Evolutionary conservation across 768 basidiomycete genomes (phyloP).

Genomic region (Leucosporidium scottii): DNA sequence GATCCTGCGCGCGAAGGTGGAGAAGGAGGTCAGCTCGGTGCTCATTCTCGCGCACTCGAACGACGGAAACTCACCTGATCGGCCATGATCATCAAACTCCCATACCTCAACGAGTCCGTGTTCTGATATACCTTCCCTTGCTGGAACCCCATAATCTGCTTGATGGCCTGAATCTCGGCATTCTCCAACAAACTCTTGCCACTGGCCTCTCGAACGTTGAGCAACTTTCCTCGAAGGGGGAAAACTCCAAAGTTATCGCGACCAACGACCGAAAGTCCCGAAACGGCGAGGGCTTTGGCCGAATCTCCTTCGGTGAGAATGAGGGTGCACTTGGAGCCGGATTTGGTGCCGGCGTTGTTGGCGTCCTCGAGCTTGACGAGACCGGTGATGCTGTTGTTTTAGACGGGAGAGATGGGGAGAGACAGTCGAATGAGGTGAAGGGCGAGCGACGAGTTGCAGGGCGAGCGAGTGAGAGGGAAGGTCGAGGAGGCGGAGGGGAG

Average conservation of each 20-base stretch:
- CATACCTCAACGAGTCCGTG: constrained; percentile 69
- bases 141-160: constrained; percentile 94
- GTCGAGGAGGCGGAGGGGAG: neutral
- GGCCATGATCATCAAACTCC: constrained; percentile 97
- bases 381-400: constrained; percentile 62
- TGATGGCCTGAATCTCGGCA: constrained; percentile 91
- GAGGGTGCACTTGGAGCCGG: constrained; percentile 76
- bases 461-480: neutral
- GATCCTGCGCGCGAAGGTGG: constrained; percentile 57
- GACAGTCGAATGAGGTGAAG: neutral
- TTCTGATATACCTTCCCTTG: constrained; percentile 82
- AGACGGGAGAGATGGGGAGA: neutral
- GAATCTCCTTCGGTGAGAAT: constrained; percentile 99
- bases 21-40: neutral
- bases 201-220: constrained; percentile 94
- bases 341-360: constrained; percentile 85
- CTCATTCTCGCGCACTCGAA: neutral
- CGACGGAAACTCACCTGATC: constrained; percentile 66
- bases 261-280: constrained; percentile 88
- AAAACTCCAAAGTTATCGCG: constrained; percentile 97
- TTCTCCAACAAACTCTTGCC: constrained; percentile 98
- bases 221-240: constrained; percentile 88
- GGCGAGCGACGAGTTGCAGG: constrained; percentile 10
- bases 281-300: constrained; percentile 91
- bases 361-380: constrained; percentile 91